Conservation (phyloP, 805 yeast genomes). For the Teunomyces pallodes region DNA sequence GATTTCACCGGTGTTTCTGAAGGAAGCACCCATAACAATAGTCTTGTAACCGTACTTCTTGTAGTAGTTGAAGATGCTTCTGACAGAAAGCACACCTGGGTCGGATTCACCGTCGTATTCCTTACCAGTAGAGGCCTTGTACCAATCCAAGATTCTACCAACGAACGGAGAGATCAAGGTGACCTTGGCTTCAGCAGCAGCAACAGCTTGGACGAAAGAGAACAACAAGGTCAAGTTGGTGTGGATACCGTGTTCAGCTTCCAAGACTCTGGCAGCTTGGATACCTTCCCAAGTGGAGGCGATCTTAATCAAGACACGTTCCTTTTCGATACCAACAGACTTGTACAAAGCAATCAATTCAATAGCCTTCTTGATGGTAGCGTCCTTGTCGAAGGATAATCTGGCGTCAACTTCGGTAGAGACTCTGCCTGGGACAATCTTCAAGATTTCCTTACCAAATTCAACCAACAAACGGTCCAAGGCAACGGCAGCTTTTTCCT, state of each 20-base stretch:
- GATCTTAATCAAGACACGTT: constrained; percentile 89
- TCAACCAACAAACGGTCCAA: constrained; percentile 91
- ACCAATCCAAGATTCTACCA: constrained; percentile 98
- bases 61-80: constrained; percentile 91
- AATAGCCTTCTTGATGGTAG: constrained; percentile 89
- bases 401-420: constrained; percentile 99
- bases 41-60: constrained; percentile 95
- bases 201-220: constrained; percentile 97
- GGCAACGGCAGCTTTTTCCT: constrained; percentile 76
- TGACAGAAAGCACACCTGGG: constrained; percentile 95
- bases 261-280: constrained; percentile 96
- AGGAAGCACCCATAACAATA: constrained; percentile 99
- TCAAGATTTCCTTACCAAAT: constrained; percentile 90
- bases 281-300: constrained; percentile 99
- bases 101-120: constrained; percentile 75
- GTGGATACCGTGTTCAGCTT: constrained; percentile 86
- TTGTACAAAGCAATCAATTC: constrained; percentile 86
- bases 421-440: constrained; percentile 97
- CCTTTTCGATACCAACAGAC: constrained; percentile 80
- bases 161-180: constrained; percentile 98
- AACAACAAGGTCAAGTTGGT: constrained; percentile 92
- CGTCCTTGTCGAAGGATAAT: constrained; percentile 92
- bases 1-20: constrained; percentile 96
- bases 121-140: constrained; percentile 91
- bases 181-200: constrained; percentile 96